Percentiles rank a stretch among this genome's conserved stretches.
Evolutionary conservation across 768 basidiomycete species (phyloP).

Genomic region (Tulasnella sp.): DNA sequence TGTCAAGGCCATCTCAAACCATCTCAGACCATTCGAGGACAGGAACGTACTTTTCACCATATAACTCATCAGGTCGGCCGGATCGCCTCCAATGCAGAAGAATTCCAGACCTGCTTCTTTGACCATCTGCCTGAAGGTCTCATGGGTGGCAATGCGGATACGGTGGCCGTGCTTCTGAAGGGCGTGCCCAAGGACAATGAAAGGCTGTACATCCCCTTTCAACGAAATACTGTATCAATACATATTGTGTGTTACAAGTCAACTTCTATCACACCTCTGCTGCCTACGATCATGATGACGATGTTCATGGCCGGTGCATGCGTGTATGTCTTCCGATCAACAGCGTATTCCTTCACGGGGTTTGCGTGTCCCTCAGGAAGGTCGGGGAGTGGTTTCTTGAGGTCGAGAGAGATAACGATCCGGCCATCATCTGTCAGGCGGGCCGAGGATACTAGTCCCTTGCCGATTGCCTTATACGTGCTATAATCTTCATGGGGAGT

Average conservation of each 20-base stretch:
- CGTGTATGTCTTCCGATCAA: slow-evolving; percentile 25
- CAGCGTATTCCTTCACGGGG: slow-evolving; percentile 40
- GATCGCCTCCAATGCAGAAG: slow-evolving; percentile 50
- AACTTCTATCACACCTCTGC: slow-evolving; percentile 36
- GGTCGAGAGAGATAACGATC: slow-evolving; percentile 37
- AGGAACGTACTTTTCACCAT: slow-evolving; percentile 52
- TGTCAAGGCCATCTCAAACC: not conserved
- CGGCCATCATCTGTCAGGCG: slow-evolving; percentile 36
- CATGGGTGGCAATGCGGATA: slow-evolving; percentile 51
- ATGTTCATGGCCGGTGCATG: slow-evolving; percentile 35
- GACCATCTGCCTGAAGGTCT: slow-evolving; percentile 47
- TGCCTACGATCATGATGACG: slow-evolving; percentile 58
- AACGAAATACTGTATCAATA: not conserved
- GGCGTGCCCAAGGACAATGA: slow-evolving; percentile 43
- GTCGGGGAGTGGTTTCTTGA: slow-evolving; percentile 41
- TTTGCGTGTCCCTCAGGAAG: slow-evolving; percentile 37
- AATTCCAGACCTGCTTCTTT: slow-evolving; percentile 42
- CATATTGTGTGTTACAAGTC: not conserved
- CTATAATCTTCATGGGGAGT: no score
- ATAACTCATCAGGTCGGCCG: slow-evolving; percentile 55
- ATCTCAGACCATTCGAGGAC: not conserved
- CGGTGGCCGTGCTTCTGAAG: slow-evolving; percentile 43
- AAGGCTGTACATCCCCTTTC: slow-evolving; percentile 61
- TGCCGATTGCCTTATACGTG: slow-evolving; percentile 32
- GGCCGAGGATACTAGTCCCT: slow-evolving; percentile 35